Evolutionary conservation across 139 green algal genomes (phyloP), one percentile per base, ranked within the genome.

Genomic region (Tetraselmis chui): DNA sequence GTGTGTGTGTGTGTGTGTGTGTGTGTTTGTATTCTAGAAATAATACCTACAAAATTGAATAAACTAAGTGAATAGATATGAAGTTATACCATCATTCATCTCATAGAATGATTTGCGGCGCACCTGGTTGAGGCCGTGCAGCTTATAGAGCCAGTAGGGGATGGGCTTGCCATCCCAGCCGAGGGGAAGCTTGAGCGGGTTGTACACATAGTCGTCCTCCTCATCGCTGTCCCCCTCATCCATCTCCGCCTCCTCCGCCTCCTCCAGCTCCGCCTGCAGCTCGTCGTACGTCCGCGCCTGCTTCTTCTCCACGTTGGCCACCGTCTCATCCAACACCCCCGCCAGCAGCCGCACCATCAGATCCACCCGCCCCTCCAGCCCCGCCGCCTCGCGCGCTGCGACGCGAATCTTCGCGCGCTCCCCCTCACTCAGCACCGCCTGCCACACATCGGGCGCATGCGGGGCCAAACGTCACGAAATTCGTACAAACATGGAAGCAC

Each of bases 91-190:
- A 26, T 31, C 23, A 82, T 31, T 76, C 26, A 76, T 76, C n/a
- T n/a, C n/a, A n/a, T n/a, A 1, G 30, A 81, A 1, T 2, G 0
- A 0, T 24, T 23, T 23, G 29, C 29, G 58, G 59, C 59, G 22
- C 79, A 89, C 90, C 85, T 97, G 92, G 84, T 98, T 98, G 27
- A 99, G 89, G 11, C 97, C 97, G 83, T 99, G 97, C 84, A 99
- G 91, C 90, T 99, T 99, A 92, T 99, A 99, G 29, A 99, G 94
- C 97, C 97, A 99, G 89, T 98, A 99, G 28, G 97, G 97, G 84
- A 99, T 99, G 84, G 97, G 97, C 91, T 99, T 99, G 81, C 97
- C 97, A 82, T 99, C 97, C 93, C 93, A 98, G n/a, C 97, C 97
- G 79, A 99, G 84, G 30, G 97, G 97, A 80, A 99, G 89, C 92